Evolutionary conservation across 495 filamentous ascomycete genomes (phyloP).

Genomic region (Penicillium verhagenii): DNA sequence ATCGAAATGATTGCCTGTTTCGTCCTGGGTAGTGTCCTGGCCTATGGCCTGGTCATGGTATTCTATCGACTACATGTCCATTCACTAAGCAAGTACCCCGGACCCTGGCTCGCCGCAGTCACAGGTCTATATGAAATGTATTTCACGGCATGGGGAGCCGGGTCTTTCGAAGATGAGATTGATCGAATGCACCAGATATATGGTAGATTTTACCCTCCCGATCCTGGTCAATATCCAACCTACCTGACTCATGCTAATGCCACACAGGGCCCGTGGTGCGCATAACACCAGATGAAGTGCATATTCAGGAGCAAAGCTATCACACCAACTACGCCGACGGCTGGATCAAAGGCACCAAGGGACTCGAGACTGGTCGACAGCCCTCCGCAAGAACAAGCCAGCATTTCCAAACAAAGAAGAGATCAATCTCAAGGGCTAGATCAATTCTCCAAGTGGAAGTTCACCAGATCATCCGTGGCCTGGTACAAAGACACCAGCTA

Average conservation of each 20-base stretch:
- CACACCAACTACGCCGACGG: constrained; percentile 11
- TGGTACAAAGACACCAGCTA: constrained; percentile 19
- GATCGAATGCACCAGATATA: constrained; percentile 44
- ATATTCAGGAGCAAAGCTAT: constrained; percentile 18
- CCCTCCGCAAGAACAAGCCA: constrained; percentile 2
- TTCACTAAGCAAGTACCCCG: constrained; percentile 44
- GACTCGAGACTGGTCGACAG: constrained; percentile 1
- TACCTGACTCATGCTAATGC: not conserved
- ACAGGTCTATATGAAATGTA: constrained; percentile 49
- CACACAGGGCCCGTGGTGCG: constrained; percentile 25
- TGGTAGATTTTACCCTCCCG: constrained; percentile 12
- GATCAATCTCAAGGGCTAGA: constrained; percentile 17
- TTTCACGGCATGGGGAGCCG: constrained; percentile 40
- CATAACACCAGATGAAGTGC: constrained; percentile 27
- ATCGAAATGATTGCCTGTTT: constrained; percentile 21
- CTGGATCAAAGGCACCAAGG: constrained; percentile 21
- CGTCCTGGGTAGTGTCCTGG: constrained; percentile 23
- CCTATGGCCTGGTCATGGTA: constrained; percentile 21
- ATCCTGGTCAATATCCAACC: not conserved
- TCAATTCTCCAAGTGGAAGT: constrained; percentile 22
- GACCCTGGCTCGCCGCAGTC: constrained; percentile 43
- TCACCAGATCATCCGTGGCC: constrained; percentile 13
- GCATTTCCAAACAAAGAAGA: constrained; percentile 11
- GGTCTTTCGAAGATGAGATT: constrained; percentile 42
- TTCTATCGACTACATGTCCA: constrained; percentile 39